Evolutionary conservation across 441 rosid species (phyloP).

Genomic region (Capsella rubella): DNA sequence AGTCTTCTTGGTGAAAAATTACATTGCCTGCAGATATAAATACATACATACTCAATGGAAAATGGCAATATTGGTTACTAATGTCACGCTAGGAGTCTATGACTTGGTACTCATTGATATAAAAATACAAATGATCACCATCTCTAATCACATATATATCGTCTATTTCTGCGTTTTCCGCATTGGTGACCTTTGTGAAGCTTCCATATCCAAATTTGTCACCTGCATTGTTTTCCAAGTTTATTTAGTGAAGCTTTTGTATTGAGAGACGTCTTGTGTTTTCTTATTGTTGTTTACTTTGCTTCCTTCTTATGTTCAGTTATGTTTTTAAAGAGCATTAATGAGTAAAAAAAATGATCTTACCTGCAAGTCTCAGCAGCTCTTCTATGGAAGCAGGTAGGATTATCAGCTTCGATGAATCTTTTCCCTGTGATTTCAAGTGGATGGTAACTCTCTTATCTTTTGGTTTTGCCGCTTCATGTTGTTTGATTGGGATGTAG

Average conservation of each 20-base stretch:
- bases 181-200: conserved; percentile 61
- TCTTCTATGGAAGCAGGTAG: conserved; percentile 84
- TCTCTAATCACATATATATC: conserved; percentile 85
- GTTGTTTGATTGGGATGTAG: conserved; percentile 34
- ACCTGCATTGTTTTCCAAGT: conserved; percentile 59
- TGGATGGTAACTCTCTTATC: conserved; percentile 83
- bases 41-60: conserved; percentile 13
- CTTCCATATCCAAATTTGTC: conserved; percentile 69
- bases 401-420: conserved; percentile 65
- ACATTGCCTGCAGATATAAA: conserved; percentile 20
- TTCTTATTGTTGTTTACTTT: background rate
- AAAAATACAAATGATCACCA: conserved; percentile 89
- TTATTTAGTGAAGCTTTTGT: background rate
- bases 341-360: conserved; percentile 47
- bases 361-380: conserved; percentile 82
- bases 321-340: background rate
- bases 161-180: conserved; percentile 93
- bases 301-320: background rate
- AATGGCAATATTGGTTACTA: background rate
- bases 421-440: conserved; percentile 53
- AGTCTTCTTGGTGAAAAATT: background rate
- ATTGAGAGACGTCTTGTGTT: background rate
- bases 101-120: conserved; percentile 44
- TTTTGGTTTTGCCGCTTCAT: conserved; percentile 27
- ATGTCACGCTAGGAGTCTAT: conserved; percentile 37